These are phyloP conservation scores for Mrakia blollopis DNA, from an alignment of 768 basidiomycete genomes.

Conservation along the genomic window DNA sequence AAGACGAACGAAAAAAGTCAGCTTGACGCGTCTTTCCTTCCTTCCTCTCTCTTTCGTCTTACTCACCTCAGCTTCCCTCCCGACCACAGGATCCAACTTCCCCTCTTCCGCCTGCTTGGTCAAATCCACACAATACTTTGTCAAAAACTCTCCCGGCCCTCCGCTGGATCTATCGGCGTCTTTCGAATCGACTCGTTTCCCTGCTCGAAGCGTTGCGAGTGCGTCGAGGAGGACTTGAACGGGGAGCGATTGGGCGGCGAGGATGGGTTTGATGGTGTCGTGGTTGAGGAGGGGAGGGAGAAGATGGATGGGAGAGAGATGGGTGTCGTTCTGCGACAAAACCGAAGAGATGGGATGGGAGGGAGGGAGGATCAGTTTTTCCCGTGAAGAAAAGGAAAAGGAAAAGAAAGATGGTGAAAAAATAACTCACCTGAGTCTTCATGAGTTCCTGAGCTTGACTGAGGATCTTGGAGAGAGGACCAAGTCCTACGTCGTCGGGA, in stretches of 20 bases:
- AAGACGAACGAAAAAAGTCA: neutral
- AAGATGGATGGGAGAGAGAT: conserved; percentile 88
- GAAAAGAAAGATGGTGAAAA: neutral
- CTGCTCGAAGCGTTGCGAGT: conserved; percentile 73
- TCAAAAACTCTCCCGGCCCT: conserved; percentile 22
- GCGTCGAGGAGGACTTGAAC: conserved; percentile 69
- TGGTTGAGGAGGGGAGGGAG: conserved; percentile 80
- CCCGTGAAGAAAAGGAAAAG: too few relatives aligned
- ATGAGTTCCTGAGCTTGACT: conserved; percentile 70
- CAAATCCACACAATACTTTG: conserved; percentile 56
- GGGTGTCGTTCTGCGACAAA: conserved; percentile 70
- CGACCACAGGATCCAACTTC: conserved; percentile 70
- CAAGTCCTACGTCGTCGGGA: conserved; percentile 70
- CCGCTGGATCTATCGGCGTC: conserved; percentile 65
- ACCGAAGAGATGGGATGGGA: neutral
- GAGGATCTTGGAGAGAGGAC: conserved; percentile 57
- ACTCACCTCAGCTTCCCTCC: conserved; percentile 40
- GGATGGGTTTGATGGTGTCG: conserved; percentile 56
- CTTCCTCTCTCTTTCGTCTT: neutral
- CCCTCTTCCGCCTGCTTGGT: conserved; percentile 78
- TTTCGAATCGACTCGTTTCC: conserved; percentile 75
- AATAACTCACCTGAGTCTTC: conserved; percentile 54
- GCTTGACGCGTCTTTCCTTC: neutral
- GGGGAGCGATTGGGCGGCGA: conserved; percentile 44
- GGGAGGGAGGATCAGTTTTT: neutral